These are phyloP conservation scores for Linnemannia hyalina DNA, from an alignment of 192 early-diverging fungal species.

Conservation along the genomic window DNA sequence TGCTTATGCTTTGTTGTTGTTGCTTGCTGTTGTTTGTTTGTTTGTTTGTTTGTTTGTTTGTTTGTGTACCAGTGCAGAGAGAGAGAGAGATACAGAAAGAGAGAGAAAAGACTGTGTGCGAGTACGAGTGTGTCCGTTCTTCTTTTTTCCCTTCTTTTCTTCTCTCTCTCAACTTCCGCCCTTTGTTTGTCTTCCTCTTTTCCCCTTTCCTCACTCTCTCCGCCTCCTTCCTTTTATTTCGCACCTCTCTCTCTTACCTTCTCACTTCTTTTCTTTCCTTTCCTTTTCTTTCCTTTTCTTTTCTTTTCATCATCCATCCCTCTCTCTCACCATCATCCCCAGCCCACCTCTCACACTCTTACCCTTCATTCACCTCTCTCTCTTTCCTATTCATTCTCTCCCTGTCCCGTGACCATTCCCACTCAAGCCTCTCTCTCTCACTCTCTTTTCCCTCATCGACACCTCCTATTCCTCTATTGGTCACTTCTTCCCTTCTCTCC, in stretches of 20 bases:
- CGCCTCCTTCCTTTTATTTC: neutral
- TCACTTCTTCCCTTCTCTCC: neutral
- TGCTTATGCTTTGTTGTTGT: too few relatives aligned
- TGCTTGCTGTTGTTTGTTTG: too few relatives aligned
- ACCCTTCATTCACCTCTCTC: neutral
- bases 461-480: neutral
- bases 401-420: neutral
- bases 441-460: neutral
- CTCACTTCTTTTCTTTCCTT: neutral
- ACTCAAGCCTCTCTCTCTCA: too few relatives aligned
- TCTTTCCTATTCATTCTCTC: neutral
- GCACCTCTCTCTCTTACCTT: neutral
- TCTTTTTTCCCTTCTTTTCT: neutral
- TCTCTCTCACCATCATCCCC: conserved; percentile 5
- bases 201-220: neutral
- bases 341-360: neutral
- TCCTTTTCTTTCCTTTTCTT: neutral
- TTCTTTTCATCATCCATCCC: neutral
- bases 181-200: neutral
- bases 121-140: neutral
- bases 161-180: neutral
- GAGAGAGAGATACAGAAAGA: too few relatives aligned
- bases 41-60: too few relatives aligned
- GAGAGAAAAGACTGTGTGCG: too few relatives aligned
- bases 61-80: too few relatives aligned